Conservation (phyloP, 2,329 filamentous ascomycete genomes). For the Cryphonectria nitschkei region DNA sequence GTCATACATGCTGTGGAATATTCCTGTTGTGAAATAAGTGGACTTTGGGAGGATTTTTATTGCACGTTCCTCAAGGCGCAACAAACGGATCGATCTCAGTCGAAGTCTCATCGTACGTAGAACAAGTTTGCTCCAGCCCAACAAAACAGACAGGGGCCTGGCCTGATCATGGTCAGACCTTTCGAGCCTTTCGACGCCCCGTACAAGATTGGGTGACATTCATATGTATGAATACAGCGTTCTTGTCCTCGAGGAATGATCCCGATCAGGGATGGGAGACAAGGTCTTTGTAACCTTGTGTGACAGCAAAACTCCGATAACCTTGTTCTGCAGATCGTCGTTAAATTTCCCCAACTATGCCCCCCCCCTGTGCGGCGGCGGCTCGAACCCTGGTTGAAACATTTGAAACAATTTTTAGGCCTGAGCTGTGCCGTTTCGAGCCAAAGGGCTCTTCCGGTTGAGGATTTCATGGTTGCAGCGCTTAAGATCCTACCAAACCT, state of each 20-base stretch:
- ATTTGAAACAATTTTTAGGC: slow-evolving; percentile 9
- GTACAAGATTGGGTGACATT: not conserved
- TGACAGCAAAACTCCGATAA: not conserved
- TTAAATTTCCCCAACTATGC: not conserved
- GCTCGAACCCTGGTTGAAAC: slow-evolving; percentile 1
- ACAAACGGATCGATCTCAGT: not conserved
- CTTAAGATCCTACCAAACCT: not conserved
- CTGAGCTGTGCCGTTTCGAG: slow-evolving; percentile 8
- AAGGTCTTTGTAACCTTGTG: not conserved
- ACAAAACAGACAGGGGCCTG: not conserved
- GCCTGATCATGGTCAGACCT: not conserved
- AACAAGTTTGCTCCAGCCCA: not conserved
- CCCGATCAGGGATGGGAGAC: not conserved
- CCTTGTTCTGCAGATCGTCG: slow-evolving; percentile 6
- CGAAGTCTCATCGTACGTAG: not conserved
- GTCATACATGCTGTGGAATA: not conserved
- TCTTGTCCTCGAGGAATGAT: not conserved
- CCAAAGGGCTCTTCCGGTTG: not conserved
- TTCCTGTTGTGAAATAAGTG: not conserved
- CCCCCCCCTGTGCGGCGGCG: too few relatives aligned
- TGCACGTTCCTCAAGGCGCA: not conserved
- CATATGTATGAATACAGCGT: not conserved
- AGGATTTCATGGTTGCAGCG: not conserved
- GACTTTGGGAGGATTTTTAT: not conserved
- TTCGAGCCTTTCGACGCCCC: not conserved